phyloP scores from a whole-genome alignment of 352 stramenopile genomes.

The Aphanomyces euteiches region DNA sequence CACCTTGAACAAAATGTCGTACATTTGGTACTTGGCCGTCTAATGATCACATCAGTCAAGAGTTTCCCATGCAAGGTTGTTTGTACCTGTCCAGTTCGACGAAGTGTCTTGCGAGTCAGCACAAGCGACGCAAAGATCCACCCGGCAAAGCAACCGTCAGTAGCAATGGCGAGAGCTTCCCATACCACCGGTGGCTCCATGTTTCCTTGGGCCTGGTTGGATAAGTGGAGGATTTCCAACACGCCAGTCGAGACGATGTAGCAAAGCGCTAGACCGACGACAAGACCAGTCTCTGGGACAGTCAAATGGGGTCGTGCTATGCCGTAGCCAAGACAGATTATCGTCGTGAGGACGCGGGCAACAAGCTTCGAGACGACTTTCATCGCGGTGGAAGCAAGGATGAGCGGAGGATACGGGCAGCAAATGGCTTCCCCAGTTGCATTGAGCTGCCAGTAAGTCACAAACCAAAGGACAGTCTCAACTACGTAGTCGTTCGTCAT shows the following conservation, averaged over 20 bases:
- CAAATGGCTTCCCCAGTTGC: constrained; percentile 61
- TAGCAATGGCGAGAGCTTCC: constrained; percentile 72
- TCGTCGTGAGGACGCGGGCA: constrained; percentile 63
- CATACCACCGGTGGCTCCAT: constrained; percentile 59
- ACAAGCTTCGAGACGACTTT: constrained; percentile 75
- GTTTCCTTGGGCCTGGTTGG: constrained; percentile 71
- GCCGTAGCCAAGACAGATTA: constrained; percentile 78
- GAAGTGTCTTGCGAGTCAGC: constrained; percentile 76
- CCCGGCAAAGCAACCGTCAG: constrained; percentile 74
- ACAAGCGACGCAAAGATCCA: constrained; percentile 83
- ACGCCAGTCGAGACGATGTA: constrained; percentile 78
- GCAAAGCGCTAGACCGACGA: constrained; percentile 68
- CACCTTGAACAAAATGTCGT: constrained; percentile 53
- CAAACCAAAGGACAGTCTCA: constrained; percentile 68
- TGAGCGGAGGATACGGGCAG: constrained; percentile 64
- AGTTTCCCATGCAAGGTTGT: neutral
- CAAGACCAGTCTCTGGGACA: constrained; percentile 65
- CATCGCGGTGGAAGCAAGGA: constrained; percentile 67
- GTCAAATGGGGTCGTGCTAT: constrained; percentile 71
- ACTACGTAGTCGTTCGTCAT: constrained; percentile 32
- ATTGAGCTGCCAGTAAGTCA: constrained; percentile 77
- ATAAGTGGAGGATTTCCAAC: constrained; percentile 72
- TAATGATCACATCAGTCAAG: constrained; percentile 29
- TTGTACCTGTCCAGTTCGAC: constrained; percentile 63
- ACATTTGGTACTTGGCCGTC: constrained; percentile 76